Evolutionary conservation across 2,329 filamentous ascomycete genomes (phyloP), one percentile per base, ranked within the genome.

Genomic region (Coleophoma eucalyptorum): DNA sequence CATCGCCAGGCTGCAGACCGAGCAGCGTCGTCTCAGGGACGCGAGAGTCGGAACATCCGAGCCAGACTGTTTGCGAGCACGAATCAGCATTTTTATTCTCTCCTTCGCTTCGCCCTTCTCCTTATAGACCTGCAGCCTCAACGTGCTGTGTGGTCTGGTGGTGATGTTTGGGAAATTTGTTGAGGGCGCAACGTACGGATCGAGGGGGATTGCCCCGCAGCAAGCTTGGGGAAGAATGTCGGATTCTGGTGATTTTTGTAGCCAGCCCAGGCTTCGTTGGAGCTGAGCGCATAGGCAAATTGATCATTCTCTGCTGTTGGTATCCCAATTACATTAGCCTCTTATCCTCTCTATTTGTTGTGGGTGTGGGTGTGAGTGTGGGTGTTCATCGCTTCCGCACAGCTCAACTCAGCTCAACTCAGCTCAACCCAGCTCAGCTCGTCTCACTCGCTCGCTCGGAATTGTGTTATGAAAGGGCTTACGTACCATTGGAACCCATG

Each of bases 31-130:
- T 93, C 70, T 94, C 90, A 1, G 90, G 90, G 59, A 89, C 86
- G 57, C 90, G 87, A 37, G 86, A 90, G 74, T 95, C 90, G 62
- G 89, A 88, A 73, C 90, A 96, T 53, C 90, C 90, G 58, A 95
- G 80, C 90, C 90, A 95, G 52, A 95, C 78, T 81, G 50, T 50
- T 19, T 13, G 20, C 21, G n/a, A 35, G 12, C 26, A 26, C 26
- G 26, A 26, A 26, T 26, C 26, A 26, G 26, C 26, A 26, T 26
- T 26, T 26, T 8, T 5, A 26, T 26, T 26, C 3, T 26, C 26
- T 8, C 10, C 26, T 26, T 26, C 26, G 2, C 2, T 26, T 26
- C 4, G 26, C 10, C 26, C 26, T 8, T 3, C 6, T 6, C 26
- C 26, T 26, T 8, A 26, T 26, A 5, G 6, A 26, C 10, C 26